phyloP scores from a whole-genome alignment of 2,329 filamentous ascomycete genomes.

The Aspergillus ustus region DNA sequence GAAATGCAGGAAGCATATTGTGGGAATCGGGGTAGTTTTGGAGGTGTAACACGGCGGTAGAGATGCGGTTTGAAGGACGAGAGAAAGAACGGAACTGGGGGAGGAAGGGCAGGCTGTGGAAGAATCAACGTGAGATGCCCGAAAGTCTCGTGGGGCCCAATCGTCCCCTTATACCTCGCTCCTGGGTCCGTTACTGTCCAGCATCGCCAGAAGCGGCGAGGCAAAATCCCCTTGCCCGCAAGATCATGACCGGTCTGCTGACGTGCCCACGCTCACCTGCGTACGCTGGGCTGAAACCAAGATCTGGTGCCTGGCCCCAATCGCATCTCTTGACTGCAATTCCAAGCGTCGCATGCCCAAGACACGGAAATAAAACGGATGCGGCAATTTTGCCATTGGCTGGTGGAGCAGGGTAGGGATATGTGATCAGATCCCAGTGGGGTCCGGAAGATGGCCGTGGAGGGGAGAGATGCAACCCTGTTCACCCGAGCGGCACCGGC shows the following conservation, averaged over 20 bases:
- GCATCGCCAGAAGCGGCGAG: slow-evolving; percentile 9
- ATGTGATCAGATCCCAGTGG: neutral
- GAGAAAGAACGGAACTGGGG: neutral
- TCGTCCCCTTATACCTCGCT: slow-evolving; percentile 1
- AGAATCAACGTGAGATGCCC: slow-evolving; percentile 3
- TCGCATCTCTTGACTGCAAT: slow-evolving; percentile 5
- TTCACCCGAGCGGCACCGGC: neutral
- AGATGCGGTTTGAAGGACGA: neutral
- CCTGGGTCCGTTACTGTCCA: slow-evolving; percentile 6
- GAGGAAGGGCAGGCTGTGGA: neutral
- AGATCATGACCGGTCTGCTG: slow-evolving; percentile 11
- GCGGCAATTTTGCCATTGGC: slow-evolving; percentile 4
- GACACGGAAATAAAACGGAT: neutral
- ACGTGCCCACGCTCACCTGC: slow-evolving; percentile 14
- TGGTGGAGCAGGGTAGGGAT: neutral
- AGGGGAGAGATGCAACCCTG: neutral
- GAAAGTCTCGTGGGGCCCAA: neutral
- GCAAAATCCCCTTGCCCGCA: slow-evolving; percentile 12
- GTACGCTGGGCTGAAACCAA: slow-evolving; percentile 2
- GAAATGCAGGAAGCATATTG: slow-evolving; percentile 14
- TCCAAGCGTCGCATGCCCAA: slow-evolving; percentile 15
- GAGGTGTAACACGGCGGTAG: neutral
- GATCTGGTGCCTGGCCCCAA: slow-evolving; percentile 17
- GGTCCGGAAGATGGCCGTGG: neutral
- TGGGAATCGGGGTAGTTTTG: neutral